These are phyloP conservation scores for Zygoascus flipseniorum DNA, from an alignment of 805 yeast species.

Conservation along the genomic window DNA sequence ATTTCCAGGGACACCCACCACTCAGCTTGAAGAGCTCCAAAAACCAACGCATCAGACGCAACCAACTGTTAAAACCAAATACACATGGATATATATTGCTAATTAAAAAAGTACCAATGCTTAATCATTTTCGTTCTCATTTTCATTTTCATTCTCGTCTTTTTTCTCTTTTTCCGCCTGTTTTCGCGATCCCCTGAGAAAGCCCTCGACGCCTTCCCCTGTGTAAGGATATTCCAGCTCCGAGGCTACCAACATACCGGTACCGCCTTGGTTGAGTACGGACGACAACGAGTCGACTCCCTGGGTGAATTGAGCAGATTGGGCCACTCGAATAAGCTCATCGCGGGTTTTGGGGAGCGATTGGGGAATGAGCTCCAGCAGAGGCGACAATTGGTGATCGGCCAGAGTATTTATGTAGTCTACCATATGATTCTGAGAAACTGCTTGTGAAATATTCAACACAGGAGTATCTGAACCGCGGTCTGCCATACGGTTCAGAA, in stretches of 20 bases:
- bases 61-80: too few species aligned
- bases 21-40: too few species aligned
- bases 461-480: conserved; percentile 22
- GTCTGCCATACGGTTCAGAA: neutral
- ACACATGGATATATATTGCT: too few species aligned
- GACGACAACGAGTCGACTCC: conserved; percentile 35
- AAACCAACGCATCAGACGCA: too few species aligned
- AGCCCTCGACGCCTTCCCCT: conserved; percentile 50
- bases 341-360: conserved; percentile 31
- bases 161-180: conserved; percentile 2
- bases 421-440: conserved; percentile 28
- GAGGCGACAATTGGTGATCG: conserved; percentile 24
- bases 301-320: conserved; percentile 42
- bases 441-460: conserved; percentile 28
- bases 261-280: conserved; percentile 35
- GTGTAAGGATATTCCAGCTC: conserved; percentile 40
- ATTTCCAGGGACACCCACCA: too few species aligned
- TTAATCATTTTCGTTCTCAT: too few species aligned
- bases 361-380: conserved; percentile 37
- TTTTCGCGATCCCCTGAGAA: conserved; percentile 37
- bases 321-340: conserved; percentile 36
- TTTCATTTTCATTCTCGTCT: neutral
- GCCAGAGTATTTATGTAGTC: conserved; percentile 27
- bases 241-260: conserved; percentile 40
- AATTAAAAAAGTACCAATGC: too few species aligned